Conservation (phyloP, 805 yeast genomes). For the Saccharomycopsis malanga region DNA sequence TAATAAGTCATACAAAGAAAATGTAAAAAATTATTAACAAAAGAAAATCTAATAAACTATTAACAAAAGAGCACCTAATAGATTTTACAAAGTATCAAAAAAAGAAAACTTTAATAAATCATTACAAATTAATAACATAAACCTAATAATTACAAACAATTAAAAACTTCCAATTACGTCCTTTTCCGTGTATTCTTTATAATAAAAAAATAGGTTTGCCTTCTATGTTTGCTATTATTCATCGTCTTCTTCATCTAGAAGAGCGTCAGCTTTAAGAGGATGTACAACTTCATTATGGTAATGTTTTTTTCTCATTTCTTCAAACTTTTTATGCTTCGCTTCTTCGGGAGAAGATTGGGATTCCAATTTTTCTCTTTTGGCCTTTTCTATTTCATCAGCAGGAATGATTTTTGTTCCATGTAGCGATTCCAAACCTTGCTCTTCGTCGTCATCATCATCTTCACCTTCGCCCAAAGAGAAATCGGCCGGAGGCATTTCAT, state of each 20-base stretch:
- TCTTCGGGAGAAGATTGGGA: constrained; percentile 24
- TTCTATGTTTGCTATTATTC: constrained; percentile 29
- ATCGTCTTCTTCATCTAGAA: constrained; percentile 23
- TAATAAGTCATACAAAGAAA: too few species aligned
- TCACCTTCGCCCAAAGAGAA: constrained; percentile 56
- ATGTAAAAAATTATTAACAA: too few species aligned
- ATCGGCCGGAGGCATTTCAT: constrained; percentile 33
- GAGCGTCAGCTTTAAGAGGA: constrained; percentile 28
- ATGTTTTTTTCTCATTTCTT: constrained; percentile 72
- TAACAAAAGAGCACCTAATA: too few species aligned
- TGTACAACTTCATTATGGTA: constrained; percentile 52
- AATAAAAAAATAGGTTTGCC: too few species aligned
- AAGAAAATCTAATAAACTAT: too few species aligned
- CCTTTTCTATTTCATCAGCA: constrained; percentile 23
- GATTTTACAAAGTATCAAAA: too few species aligned
- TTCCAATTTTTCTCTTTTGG: constrained; percentile 27
- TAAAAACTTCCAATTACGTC: too few species aligned
- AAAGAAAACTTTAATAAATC: too few species aligned
- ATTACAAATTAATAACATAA: too few species aligned
- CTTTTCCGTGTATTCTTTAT: too few species aligned
- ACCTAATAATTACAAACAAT: too few species aligned
- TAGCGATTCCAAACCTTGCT: constrained; percentile 34
- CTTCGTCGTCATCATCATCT: constrained; percentile 32
- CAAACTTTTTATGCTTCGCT: constrained; percentile 61
- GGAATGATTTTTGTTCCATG: constrained; percentile 37